Evolutionary conservation across 805 yeast species (phyloP), one percentile per base, ranked within the genome.

Genomic region (Kodamaea sagamina): DNA sequence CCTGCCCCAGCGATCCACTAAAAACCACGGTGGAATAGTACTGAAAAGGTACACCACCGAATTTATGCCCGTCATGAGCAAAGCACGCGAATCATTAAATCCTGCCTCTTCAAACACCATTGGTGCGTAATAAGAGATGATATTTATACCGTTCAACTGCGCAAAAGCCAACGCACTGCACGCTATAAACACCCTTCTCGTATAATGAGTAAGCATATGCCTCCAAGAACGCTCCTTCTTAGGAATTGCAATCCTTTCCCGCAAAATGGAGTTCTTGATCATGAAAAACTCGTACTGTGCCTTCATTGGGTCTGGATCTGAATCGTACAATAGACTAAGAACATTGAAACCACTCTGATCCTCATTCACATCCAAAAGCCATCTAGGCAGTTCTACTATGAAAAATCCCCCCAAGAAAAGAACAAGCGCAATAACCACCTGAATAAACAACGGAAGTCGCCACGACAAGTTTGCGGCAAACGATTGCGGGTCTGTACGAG

Each of bases 301-400:
- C 47, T 64, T 62, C 22, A 62, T 59, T 9, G 42, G 44, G 40
- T 65, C 66, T 7, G 57, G 54, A 21, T 63, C 55, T 13, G 65
- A 61, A 46, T 62, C 57, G 44, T 62, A 62, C 40, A 71, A 56
- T 15, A 68, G 56, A 38, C 58, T 58, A 41, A 72, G 58, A 9
- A 65, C 68, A 43, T 69, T 58, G 45, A 67, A 75, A 4, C 81
- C 82, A 46, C 74, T 73, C 41, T 73, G 77, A 48, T 83, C 88
- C 50, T 74, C 78, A 58, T 89, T 96, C 47, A 84, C 84, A 59
- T 86, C 90, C 27, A 90, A 67, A 41, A 90, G 70, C 96, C 96
- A 89, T 51, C 96, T 74, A 4, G 97, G 97, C 38, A 90, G 82
- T 57, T 89, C 97, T 4, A 87, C 89, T 28, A 90, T 80, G 46